Conservation (phyloP, 1,139 yeast species). For the Kazachstania sp. region DNA sequence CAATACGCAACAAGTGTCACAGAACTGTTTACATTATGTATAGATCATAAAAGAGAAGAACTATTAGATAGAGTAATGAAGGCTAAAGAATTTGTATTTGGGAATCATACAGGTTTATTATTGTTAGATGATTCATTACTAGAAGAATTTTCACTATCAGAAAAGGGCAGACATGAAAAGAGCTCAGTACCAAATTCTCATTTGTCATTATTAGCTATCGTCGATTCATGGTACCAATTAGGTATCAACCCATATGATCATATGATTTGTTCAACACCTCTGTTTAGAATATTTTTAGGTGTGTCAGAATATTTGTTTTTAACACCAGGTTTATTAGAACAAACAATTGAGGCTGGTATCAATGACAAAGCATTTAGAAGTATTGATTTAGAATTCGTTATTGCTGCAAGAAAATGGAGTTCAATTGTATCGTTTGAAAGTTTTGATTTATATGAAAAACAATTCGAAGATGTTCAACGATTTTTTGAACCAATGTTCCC, state of each 20-base stretch:
- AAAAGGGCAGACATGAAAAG: conserved; percentile 39
- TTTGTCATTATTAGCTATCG: conserved; percentile 77
- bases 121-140: conserved; percentile 72
- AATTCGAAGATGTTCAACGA: conserved; percentile 69
- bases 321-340: conserved; percentile 71
- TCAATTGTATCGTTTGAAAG: conserved; percentile 70
- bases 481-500: conserved; percentile 81
- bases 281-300: conserved; percentile 85
- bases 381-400: conserved; percentile 79
- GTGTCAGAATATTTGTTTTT: conserved; percentile 88
- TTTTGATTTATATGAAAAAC: conserved; percentile 59
- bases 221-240: conserved; percentile 83
- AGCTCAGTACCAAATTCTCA: conserved; percentile 63
- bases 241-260: conserved; percentile 92
- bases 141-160: conserved; percentile 70
- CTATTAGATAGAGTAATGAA: conserved; percentile 47
- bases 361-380: conserved; percentile 61
- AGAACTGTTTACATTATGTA: conserved; percentile 74
- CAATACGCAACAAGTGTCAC: conserved; percentile 84
- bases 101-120: conserved; percentile 39
- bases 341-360: conserved; percentile 65
- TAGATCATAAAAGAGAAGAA: conserved; percentile 55
- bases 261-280: conserved; percentile 91
- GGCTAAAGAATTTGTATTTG: conserved; percentile 73
- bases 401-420: conserved; percentile 82